These are phyloP conservation scores for Neurospora crassa DNA, from an alignment of 2,329 filamentous ascomycete genomes.

Conservation along the genomic window DNA sequence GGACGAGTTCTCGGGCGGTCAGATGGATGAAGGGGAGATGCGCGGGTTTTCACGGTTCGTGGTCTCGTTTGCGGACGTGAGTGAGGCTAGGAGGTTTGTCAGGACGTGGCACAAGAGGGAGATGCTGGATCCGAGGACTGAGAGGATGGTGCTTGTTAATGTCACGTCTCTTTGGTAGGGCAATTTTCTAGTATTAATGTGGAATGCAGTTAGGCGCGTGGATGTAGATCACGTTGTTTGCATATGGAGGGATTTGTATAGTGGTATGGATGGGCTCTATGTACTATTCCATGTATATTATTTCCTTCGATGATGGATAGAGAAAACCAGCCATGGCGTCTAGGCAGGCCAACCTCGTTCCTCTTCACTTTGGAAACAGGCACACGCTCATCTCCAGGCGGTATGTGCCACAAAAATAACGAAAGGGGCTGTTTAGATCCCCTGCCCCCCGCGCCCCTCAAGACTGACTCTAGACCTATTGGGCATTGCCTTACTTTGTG, in stretches of 20 bases:
- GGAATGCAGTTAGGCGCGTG: neutral
- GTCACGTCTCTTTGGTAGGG: slow-evolving; percentile 21
- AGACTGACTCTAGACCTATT: neutral
- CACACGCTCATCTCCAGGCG: neutral
- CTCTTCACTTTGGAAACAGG: neutral
- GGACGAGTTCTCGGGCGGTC: slow-evolving; percentile 2
- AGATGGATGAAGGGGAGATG: slow-evolving; percentile 18
- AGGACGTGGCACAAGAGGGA: slow-evolving; percentile 32
- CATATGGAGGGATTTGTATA: neutral
- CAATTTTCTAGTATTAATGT: neutral
- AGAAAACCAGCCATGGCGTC: neutral
- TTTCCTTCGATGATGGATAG: neutral
- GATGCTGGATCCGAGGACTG: slow-evolving; percentile 18
- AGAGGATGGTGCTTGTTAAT: slow-evolving; percentile 18
- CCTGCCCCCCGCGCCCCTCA: neutral
- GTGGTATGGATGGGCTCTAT: neutral
- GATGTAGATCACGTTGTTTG: neutral
- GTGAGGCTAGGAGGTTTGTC: slow-evolving; percentile 43
- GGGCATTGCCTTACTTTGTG: neutral
- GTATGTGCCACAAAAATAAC: neutral
- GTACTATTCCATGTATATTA: neutral
- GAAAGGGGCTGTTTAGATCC: neutral
- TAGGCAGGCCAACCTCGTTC: neutral
- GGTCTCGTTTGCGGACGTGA: slow-evolving; percentile 43
- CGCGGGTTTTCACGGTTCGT: slow-evolving; percentile 38